phyloP scores from a whole-genome alignment of 352 stramenopile genomes.

The Pythium utonaiense region DNA sequence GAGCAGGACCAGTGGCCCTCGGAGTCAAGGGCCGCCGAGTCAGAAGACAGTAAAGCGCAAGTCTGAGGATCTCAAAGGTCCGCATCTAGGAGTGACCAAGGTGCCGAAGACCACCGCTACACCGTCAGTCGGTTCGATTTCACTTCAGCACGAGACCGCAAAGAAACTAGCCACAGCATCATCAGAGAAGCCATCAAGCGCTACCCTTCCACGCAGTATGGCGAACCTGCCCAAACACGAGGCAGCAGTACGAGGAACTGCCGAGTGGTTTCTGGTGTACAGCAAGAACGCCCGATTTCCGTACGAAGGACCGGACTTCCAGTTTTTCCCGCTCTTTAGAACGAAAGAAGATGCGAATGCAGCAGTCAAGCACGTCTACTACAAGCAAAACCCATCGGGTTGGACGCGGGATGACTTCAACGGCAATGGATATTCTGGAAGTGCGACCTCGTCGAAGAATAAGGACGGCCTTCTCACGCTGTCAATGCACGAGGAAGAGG shows the following conservation, averaged over 20 bases:
- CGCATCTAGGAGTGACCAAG: no score
- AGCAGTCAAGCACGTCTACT: background rate
- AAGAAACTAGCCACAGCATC: no score
- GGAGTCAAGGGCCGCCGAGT: no score
- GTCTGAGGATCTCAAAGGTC: no score
- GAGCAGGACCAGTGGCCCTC: no score
- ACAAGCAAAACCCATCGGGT: slow-evolving; percentile 6
- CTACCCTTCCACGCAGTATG: background rate
- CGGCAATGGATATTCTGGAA: background rate
- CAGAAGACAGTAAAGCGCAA: no score
- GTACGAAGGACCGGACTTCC: background rate
- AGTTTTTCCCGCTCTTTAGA: background rate
- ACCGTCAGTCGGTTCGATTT: no score
- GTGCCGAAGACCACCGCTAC: no score
- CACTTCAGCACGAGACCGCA: no score
- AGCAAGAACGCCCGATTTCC: background rate
- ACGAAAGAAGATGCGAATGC: slow-evolving; percentile 2
- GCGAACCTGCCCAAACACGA: background rate
- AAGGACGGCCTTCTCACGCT: slow-evolving; percentile 2
- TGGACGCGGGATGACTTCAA: slow-evolving; percentile 6
- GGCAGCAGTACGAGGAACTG: background rate
- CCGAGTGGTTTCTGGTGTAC: slow-evolving; percentile 7
- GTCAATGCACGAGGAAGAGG: slow-evolving; percentile 1
- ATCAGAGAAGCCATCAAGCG: no score
- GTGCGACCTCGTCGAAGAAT: background rate